A percentile compares a stretch with the other conserved stretches of the same genome.
phyloP scores from a whole-genome alignment of 2,329 filamentous ascomycete species.

The Raffaelea deltoideospora region DNA sequence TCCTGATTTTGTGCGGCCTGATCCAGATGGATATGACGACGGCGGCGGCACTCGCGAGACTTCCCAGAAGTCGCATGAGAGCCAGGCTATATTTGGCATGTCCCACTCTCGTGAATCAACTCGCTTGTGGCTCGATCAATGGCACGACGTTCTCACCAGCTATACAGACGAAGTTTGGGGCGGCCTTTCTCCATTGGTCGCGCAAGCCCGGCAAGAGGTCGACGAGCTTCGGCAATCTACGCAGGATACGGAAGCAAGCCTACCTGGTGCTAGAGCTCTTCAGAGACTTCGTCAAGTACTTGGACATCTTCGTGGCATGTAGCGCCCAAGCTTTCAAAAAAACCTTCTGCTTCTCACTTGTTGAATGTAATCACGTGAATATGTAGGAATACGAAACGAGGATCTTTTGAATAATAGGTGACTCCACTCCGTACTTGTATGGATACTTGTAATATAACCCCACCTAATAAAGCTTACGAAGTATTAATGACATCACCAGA shows the following conservation, averaged over 20 bases:
- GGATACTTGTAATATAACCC: no score
- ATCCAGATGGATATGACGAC: constrained; percentile 8
- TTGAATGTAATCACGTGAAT: no score
- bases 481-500: no score
- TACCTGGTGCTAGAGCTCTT: constrained; percentile 18
- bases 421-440: no score
- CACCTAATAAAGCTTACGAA: no score
- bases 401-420: no score
- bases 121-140: constrained; percentile 35
- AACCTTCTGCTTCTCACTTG: no score
- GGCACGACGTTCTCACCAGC: constrained; percentile 37
- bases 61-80: constrained; percentile 3
- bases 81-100: constrained; percentile 21
- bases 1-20: constrained; percentile 23
- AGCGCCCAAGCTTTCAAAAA: no score
- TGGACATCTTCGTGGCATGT: constrained; percentile 18
- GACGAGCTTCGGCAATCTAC: constrained; percentile 20
- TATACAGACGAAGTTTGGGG: constrained; percentile 59
- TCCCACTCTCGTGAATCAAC: constrained; percentile 21
- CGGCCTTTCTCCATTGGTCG: constrained; percentile 38
- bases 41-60: constrained; percentile 5
- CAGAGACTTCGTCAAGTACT: constrained; percentile 24
- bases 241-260: no score
- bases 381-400: no score
- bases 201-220: constrained; percentile 41